phyloP scores from a whole-genome alignment of 768 basidiomycete species.

The Aureoboletus auriporus region DNA sequence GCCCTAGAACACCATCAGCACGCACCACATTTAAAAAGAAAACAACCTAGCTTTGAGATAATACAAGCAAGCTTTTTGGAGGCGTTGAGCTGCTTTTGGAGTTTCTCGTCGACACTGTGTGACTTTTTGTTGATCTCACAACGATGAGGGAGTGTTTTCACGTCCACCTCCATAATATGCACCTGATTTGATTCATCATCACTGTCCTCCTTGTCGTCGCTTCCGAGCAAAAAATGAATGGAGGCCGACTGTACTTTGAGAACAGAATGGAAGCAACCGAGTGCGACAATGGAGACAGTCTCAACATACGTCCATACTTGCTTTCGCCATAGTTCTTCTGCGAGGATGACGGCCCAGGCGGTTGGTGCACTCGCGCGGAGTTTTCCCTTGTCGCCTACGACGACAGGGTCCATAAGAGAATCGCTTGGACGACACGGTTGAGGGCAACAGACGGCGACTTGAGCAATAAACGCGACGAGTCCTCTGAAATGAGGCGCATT shows the following conservation, averaged over 20 bases:
- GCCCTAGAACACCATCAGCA: conserved; percentile 46
- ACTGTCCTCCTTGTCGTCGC: conserved; percentile 68
- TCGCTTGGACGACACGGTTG: conserved; percentile 91
- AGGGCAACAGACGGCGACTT: conserved; percentile 83
- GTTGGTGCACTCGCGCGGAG: conserved; percentile 42
- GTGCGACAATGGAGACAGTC: conserved; percentile 84
- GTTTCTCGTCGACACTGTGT: conserved; percentile 74
- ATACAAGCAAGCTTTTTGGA: no score
- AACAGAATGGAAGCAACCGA: conserved; percentile 91
- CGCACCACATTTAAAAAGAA: neutral
- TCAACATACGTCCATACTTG: conserved; percentile 91
- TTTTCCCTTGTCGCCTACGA: conserved; percentile 82
- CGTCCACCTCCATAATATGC: conserved; percentile 45
- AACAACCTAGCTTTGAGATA: no score
- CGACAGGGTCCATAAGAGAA: conserved; percentile 89
- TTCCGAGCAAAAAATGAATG: conserved; percentile 94
- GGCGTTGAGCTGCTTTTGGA: conserved; percentile 65
- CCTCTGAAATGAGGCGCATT: conserved; percentile 84
- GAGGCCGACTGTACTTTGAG: conserved; percentile 94
- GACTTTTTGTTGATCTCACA: conserved; percentile 94
- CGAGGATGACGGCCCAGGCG: conserved; percentile 94
- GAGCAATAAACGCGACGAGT: conserved; percentile 86
- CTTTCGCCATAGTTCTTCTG: conserved; percentile 93
- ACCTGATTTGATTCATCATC: conserved; percentile 63
- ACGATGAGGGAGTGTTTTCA: conserved; percentile 76